Base-by-base conservation (phyloP, 192 early-diverging fungal genomes). In the Gonapodya sp. region DNA sequence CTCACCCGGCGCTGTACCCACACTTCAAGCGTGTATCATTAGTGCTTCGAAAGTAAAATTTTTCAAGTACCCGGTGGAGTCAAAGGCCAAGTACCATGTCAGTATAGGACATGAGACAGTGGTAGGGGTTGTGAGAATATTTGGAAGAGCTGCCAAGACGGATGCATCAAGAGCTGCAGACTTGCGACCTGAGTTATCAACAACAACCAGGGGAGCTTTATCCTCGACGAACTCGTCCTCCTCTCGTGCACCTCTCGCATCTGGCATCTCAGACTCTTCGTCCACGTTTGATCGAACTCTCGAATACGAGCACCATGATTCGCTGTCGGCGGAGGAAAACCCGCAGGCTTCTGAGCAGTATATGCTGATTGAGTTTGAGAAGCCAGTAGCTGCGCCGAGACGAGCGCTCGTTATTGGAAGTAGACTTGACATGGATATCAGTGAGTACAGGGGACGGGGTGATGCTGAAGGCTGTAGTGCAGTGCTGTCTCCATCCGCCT, bases 11-110 rank as follows among this genome's bases (percentile, higher is more conserved):
- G 75, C 75, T 8, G 31, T 77, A 2, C 18, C 75, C 16, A 77
- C 75, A 2, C 18, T 77, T 2, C 75, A 77, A 14, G 75, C 75
- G 34, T 18, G 30, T 33, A 77, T 77, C 34, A 34, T 77, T 2
- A 77, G 31, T 2, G 75, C 34, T 8, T 34, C 18, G 75, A 77
- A 77, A 33, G 75, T 77, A 8, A 77, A 77, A 33, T 77, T 32
- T 33, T 77, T 77, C 75, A 77, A 77, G 75, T 8, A 34, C 18
- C 8, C 75, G 34, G 75, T 77, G 18, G 75, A 18, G 34, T 77
- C 75, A 2, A 77, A 77, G 75, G 75, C 75, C 18, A 77, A 77
- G 75, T 77, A 31, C 34, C 75, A 77, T 77, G 14, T 77, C 34
- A 77, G 75, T 77, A 8, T 77, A 8, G 75, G 75, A 34, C 75